Percentiles rank a stretch among this genome's conserved stretches.
Evolutionary conservation across 306 rosid genomes (phyloP).

Genomic region (Cicer pinnatifidum): DNA sequence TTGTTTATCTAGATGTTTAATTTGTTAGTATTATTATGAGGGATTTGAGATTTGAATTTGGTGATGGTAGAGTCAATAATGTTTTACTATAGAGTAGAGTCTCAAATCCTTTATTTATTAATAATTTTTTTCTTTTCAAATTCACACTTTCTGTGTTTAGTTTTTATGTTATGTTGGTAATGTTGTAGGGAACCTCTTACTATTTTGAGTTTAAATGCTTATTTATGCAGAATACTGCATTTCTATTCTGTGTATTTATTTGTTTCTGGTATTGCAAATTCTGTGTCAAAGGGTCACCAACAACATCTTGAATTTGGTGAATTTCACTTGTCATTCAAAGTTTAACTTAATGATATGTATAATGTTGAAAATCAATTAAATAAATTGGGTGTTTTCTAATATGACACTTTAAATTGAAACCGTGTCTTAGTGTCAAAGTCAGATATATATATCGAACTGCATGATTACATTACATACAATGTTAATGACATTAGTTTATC

Average conservation of each 20-base stretch:
- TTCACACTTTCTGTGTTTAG: not conserved
- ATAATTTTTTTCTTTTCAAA: not conserved
- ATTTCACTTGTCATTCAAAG: slow-evolving; percentile 1
- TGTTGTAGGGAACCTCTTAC: slow-evolving; percentile 41
- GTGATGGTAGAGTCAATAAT: slow-evolving; percentile 42
- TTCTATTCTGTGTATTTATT: slow-evolving; percentile 21
- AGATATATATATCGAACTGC: too few species aligned
- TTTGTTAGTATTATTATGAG: slow-evolving; percentile 28
- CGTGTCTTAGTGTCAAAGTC: too few species aligned
- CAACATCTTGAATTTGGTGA: not conserved
- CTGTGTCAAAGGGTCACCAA: not conserved
- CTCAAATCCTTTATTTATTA: slow-evolving; percentile 44
- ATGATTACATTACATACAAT: too few species aligned
- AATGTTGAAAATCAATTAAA: not conserved
- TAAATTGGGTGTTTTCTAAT: not conserved
- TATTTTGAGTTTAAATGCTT: slow-evolving; percentile 38
- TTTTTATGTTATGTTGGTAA: slow-evolving; percentile 29
- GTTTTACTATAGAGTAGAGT: slow-evolving; percentile 47
- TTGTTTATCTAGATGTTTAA: slow-evolving; percentile 36
- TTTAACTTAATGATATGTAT: not conserved
- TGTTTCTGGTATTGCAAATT: slow-evolving; percentile 16
- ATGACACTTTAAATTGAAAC: too few species aligned
- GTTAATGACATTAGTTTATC: too few species aligned
- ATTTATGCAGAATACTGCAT: slow-evolving; percentile 39
- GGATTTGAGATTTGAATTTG: slow-evolving; percentile 60